Conservation (phyloP, 108 stramenopile species). For the Skeletonema marinoi region DNA sequence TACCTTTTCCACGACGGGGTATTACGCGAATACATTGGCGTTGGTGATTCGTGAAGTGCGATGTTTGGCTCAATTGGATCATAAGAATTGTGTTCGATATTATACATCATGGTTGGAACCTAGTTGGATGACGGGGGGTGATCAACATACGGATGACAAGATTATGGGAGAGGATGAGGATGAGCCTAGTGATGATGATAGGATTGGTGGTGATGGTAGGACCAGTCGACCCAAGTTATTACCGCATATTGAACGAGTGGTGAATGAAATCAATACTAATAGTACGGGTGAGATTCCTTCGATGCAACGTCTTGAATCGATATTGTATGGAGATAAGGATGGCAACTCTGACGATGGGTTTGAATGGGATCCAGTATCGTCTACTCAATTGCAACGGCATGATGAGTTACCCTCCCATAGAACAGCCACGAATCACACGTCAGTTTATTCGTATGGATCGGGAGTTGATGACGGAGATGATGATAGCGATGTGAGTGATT, state of each 20-base stretch:
- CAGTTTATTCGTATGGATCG: background rate
- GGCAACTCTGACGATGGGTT: conserved; percentile 30
- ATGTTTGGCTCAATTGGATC: conserved; percentile 84
- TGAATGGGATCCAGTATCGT: conserved; percentile 33
- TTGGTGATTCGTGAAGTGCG: conserved; percentile 88
- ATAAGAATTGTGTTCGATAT: conserved; percentile 92
- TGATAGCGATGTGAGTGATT: conserved; percentile 51
- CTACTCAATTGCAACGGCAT: conserved; percentile 6
- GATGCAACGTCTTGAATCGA: conserved; percentile 40
- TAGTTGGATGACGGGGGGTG: conserved; percentile 80
- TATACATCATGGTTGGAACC: conserved; percentile 94
- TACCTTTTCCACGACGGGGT: conserved; percentile 76
- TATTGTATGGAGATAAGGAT: conserved; percentile 26
- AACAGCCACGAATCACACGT: background rate
- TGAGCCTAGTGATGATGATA: background rate
- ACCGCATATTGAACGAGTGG: conserved; percentile 34
- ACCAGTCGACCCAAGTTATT: conserved; percentile 27
- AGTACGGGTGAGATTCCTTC: conserved; percentile 28
- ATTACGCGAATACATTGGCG: conserved; percentile 65
- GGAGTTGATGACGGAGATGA: conserved; percentile 15
- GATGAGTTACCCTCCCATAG: conserved; percentile 20
- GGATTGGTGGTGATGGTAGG: background rate
- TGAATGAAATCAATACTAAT: conserved; percentile 32
- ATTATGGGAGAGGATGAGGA: background rate
- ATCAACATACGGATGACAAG: conserved; percentile 17